Conservation (phyloP, 75 land plant genomes). For the Chamaecyparis obtusa region DNA sequence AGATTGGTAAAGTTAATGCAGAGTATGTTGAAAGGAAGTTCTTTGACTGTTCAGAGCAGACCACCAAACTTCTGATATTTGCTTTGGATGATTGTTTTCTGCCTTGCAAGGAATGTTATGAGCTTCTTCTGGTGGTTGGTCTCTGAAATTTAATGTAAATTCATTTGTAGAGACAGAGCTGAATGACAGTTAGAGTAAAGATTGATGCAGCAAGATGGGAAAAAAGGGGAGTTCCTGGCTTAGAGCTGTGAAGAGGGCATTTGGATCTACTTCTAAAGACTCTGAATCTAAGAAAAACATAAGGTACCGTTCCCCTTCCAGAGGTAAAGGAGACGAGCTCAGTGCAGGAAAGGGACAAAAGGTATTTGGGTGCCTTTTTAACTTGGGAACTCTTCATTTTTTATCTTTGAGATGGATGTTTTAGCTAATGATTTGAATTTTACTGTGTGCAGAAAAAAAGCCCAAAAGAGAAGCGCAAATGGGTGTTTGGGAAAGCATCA, state of each 20-base stretch:
- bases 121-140: too few relatives aligned
- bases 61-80: too few relatives aligned
- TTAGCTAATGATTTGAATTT: not conserved
- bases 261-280: constrained; percentile 77
- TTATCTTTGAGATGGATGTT: not conserved
- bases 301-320: constrained; percentile 4
- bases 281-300: constrained; percentile 13
- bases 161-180: not conserved
- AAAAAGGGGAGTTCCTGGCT: constrained; percentile 79
- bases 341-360: constrained; percentile 43
- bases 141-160: too few relatives aligned
- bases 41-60: not conserved
- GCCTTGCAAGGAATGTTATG: not conserved
- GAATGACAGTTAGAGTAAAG: not conserved
- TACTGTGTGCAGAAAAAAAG: constrained; percentile 24
- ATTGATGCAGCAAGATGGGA: constrained; percentile 30
- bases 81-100: not conserved
- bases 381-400: not conserved
- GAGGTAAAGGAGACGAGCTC: constrained; percentile 17
- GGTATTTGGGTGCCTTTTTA: constrained; percentile 8
- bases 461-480: constrained; percentile 34
- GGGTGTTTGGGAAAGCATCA: constrained; percentile 52
- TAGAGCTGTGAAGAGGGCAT: constrained; percentile 87
- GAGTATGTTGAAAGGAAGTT: too few relatives aligned
- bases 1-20: not conserved